Evolutionary conservation across 768 basidiomycete genomes (phyloP).

Genomic region (Hypholoma fasciculare): DNA sequence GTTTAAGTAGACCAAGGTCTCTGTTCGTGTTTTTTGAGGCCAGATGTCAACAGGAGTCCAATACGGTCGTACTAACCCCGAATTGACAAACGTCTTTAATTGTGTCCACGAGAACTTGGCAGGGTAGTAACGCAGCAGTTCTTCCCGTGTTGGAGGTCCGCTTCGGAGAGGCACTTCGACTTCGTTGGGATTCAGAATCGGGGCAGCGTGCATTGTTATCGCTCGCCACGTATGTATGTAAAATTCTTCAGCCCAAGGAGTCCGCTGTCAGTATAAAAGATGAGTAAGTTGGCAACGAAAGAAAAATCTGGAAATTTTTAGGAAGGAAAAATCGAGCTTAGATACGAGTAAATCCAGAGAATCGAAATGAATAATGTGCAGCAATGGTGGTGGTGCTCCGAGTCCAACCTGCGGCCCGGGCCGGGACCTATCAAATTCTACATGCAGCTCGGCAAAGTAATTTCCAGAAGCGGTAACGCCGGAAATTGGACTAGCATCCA

Average conservation of each 20-base stretch:
- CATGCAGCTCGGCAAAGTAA: too few relatives aligned
- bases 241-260: too few relatives aligned
- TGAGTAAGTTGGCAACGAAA: neutral
- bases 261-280: neutral
- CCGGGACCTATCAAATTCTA: too few relatives aligned
- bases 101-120: constrained; percentile 76
- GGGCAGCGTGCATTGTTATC: too few relatives aligned
- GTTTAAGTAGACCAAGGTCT: constrained; percentile 78
- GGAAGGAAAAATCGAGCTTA: neutral
- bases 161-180: constrained; percentile 40
- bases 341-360: neutral
- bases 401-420: too few relatives aligned
- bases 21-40: constrained; percentile 32
- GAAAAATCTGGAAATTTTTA: neutral
- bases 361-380: too few relatives aligned
- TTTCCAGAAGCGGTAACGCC: too few relatives aligned
- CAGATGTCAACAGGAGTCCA: neutral
- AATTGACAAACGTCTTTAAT: constrained; percentile 75
- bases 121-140: constrained; percentile 69
- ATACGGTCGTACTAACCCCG: constrained; percentile 52
- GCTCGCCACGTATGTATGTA: too few relatives aligned
- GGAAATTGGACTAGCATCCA: too few relatives aligned
- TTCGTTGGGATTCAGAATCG: constrained; percentile 6
- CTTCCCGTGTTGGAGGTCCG: constrained; percentile 71
- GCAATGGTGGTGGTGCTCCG: too few relatives aligned